These are phyloP conservation scores for Aspergillus tubingensis DNA, from an alignment of 2,329 filamentous ascomycete species.

Conservation along the genomic window DNA sequence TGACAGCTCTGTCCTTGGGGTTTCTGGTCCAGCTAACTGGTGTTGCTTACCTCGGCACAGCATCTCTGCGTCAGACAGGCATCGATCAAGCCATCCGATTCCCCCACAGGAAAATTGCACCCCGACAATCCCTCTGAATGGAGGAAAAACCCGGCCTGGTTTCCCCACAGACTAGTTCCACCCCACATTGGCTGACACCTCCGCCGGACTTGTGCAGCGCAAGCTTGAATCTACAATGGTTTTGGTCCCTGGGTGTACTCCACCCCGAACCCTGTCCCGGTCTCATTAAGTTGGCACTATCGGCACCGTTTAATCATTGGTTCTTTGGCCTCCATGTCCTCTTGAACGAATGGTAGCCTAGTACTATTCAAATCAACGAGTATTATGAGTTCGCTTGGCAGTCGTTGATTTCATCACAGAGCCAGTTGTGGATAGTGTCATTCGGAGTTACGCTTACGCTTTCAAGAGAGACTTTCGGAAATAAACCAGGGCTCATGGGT, in stretches of 20 bases:
- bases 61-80: background rate
- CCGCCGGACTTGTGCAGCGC: background rate
- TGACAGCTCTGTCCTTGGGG: background rate
- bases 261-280: background rate
- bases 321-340: background rate
- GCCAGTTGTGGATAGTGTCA: background rate
- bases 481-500: background rate
- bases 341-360: background rate
- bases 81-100: background rate
- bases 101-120: background rate
- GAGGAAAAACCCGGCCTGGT: background rate
- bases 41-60: background rate
- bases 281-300: background rate
- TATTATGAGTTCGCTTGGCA: background rate
- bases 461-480: background rate
- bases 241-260: background rate
- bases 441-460: background rate
- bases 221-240: background rate
- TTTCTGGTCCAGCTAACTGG: background rate
- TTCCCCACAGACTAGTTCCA: background rate
- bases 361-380: background rate
- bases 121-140: background rate
- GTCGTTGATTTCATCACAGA: background rate
- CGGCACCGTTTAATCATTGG: background rate
- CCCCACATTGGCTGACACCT: background rate